phyloP scores from a whole-genome alignment of 208 protist genomes.

The Wallacemonas sp. region DNA sequence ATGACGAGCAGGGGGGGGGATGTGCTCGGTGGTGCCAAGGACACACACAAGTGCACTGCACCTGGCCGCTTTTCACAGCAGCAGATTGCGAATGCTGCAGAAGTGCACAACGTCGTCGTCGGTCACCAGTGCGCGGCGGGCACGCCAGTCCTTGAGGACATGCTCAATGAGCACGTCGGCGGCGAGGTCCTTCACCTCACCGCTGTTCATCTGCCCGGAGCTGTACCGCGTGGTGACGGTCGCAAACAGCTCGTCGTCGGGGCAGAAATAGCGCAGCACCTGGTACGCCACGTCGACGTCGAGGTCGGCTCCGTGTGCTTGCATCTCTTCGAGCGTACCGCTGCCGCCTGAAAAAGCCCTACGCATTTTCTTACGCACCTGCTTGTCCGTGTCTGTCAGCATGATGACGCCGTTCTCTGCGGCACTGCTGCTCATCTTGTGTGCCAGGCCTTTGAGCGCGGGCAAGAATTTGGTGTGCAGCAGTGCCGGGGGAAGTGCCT shows the following conservation, averaged over 20 bases:
- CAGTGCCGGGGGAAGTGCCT: slow-evolving; percentile 91
- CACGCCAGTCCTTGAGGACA: slow-evolving; percentile 66
- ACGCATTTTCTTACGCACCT: slow-evolving; percentile 95
- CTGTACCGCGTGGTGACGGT: slow-evolving; percentile 73
- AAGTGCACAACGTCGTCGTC: slow-evolving; percentile 72
- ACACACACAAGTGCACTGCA: no score
- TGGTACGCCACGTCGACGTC: slow-evolving; percentile 96
- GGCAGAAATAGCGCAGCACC: slow-evolving; percentile 96
- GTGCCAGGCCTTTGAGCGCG: slow-evolving; percentile 92
- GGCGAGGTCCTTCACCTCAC: slow-evolving; percentile 74
- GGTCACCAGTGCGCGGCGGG: slow-evolving; percentile 55
- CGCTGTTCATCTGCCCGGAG: slow-evolving; percentile 69
- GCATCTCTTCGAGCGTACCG: slow-evolving; percentile 95
- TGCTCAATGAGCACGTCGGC: slow-evolving; percentile 64
- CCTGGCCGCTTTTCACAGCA: no score
- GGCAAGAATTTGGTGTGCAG: slow-evolving; percentile 98
- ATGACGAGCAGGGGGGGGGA: no score
- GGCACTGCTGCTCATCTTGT: slow-evolving; percentile 98
- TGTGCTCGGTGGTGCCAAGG: no score
- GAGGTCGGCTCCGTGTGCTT: slow-evolving; percentile 89
- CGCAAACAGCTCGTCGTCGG: slow-evolving; percentile 92
- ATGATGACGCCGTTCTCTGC: slow-evolving; percentile 92
- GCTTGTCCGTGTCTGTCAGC: slow-evolving; percentile 94
- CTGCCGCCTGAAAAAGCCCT: slow-evolving; percentile 97
- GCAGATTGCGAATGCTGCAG: slow-evolving; percentile 72